Evolutionary conservation across 768 basidiomycete species (phyloP).

Genomic region (Pleurotus platypus): DNA sequence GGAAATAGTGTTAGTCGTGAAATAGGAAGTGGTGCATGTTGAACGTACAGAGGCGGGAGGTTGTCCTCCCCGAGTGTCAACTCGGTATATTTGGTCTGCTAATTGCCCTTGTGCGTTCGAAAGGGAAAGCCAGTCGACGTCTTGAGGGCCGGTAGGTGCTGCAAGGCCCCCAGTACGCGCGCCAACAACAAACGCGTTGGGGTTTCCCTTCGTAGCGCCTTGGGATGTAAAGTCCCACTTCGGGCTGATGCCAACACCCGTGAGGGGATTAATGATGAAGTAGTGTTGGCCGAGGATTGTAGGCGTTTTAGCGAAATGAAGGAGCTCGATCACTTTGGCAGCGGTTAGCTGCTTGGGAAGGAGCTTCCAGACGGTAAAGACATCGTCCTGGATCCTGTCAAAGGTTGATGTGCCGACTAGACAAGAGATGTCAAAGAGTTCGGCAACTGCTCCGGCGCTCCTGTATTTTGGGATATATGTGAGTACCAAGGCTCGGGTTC

Average conservation of each 20-base stretch:
- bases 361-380: conserved; percentile 20
- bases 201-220: conserved; percentile 33
- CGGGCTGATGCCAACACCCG: conserved; percentile 39
- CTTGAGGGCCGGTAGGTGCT: conserved; percentile 34
- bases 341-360: conserved; percentile 14
- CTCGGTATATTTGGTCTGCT: conserved; percentile 47
- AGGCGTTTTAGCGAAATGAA: conserved; percentile 11
- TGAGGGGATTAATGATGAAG: conserved; percentile 46
- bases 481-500: too few relatives aligned
- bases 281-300: conserved; percentile 48
- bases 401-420: conserved; percentile 28
- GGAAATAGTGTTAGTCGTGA: background rate
- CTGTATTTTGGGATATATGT: conserved; percentile 19
- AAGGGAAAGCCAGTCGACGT: conserved; percentile 58
- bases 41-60: conserved; percentile 45
- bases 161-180: conserved; percentile 36
- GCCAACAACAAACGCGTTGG: conserved; percentile 44
- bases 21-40: background rate
- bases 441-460: conserved; percentile 44
- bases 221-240: conserved; percentile 55
- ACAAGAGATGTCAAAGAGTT: conserved; percentile 55
- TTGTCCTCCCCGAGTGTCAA: conserved; percentile 50
- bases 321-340: conserved; percentile 14
- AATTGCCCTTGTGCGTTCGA: conserved; percentile 42
- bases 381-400: conserved; percentile 24